Evolutionary conservation across 148 eudicot genomes (phyloP).

Genomic region (Fagopyrum tataricum): DNA sequence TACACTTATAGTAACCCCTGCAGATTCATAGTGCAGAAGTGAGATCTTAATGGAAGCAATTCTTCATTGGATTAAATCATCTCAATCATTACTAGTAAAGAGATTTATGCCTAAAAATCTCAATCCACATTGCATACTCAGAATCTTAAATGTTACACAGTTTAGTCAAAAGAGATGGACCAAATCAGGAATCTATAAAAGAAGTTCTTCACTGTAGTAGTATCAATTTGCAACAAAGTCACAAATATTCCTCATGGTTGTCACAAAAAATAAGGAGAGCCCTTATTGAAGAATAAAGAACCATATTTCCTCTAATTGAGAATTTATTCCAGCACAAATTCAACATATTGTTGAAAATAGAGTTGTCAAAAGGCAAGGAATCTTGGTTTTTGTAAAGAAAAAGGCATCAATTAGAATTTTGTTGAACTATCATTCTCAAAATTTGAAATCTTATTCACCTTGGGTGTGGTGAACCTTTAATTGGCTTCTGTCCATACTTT

Average conservation of each 20-base stretch:
- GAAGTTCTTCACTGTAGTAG: neutral
- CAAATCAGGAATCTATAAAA: neutral
- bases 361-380: constrained; percentile 4
- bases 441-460: constrained; percentile 40
- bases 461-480: constrained; percentile 97
- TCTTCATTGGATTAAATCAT: neutral
- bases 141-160: neutral
- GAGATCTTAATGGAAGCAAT: neutral
- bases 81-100: neutral
- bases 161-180: neutral
- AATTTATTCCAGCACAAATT: neutral
- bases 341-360: neutral
- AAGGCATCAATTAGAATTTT: neutral
- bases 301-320: neutral
- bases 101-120: neutral
- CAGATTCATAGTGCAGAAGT: neutral
- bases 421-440: neutral
- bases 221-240: constrained; percentile 1
- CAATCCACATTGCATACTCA: neutral
- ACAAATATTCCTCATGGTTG: neutral
- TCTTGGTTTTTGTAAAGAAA: neutral
- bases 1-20: constrained; percentile 87
- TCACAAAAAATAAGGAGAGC: neutral
- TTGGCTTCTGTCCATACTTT: constrained; percentile 97
- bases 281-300: neutral